These are phyloP conservation scores for Ilyonectria robusta DNA, from an alignment of 2,329 filamentous ascomycete genomes.

Conservation along the genomic window DNA sequence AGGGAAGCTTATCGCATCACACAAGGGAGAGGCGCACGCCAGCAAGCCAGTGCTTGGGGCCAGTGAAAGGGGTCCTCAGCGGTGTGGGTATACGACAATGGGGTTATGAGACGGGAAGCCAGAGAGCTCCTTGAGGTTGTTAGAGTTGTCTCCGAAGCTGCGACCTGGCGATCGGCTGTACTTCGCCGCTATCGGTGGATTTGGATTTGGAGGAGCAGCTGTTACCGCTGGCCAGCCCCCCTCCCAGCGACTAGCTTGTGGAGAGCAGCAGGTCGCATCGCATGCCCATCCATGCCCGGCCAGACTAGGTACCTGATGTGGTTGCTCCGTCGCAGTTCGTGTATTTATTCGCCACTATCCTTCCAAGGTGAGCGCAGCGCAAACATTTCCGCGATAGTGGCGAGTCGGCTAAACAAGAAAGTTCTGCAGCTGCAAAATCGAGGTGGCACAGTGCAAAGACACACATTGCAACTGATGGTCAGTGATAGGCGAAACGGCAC, in stretches of 20 bases:
- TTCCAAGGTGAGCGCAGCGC: background rate
- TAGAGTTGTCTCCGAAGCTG: background rate
- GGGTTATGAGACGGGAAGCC: background rate
- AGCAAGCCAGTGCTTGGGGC: background rate
- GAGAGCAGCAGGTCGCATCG: background rate
- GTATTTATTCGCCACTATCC: slow-evolving; percentile 3
- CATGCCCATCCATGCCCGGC: background rate
- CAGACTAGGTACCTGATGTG: background rate
- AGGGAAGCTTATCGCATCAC: slow-evolving; percentile 34
- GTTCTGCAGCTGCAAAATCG: slow-evolving; percentile 2
- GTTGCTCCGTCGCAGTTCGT: background rate
- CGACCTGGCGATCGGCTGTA: slow-evolving; percentile 2
- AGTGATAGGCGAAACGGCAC: slow-evolving; percentile 1
- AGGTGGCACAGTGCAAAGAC: background rate
- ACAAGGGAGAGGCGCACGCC: background rate
- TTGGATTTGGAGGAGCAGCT: background rate
- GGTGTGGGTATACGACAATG: background rate
- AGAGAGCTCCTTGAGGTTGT: slow-evolving; percentile 5
- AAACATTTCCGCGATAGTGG: background rate
- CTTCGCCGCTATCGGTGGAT: slow-evolving; percentile 30
- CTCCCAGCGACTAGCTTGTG: background rate
- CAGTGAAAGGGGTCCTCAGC: background rate
- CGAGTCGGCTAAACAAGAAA: background rate
- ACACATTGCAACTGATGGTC: background rate
- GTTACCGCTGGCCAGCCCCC: background rate